These are phyloP conservation scores for Zygosaccharomyces bailii DNA, from an alignment of 805 yeast genomes.

Conservation along the genomic window DNA sequence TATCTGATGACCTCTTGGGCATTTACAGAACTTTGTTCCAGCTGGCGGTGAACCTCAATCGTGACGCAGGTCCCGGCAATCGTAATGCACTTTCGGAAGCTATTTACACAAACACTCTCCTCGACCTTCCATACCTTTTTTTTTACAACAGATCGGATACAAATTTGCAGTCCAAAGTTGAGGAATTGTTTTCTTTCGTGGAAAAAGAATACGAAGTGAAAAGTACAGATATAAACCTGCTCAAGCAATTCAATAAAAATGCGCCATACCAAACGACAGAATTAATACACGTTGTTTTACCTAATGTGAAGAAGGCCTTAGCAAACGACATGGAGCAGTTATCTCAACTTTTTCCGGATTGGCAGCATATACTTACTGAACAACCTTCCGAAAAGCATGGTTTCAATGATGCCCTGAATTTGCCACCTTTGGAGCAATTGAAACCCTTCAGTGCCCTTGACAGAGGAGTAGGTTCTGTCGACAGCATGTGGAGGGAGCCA, in stretches of 20 bases:
- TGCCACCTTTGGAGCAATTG: constrained; percentile 41
- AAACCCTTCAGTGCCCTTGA: constrained; percentile 33
- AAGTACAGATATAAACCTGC: constrained; percentile 21
- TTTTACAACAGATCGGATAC: constrained; percentile 40
- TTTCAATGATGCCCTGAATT: constrained; percentile 32
- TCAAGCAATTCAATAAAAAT: constrained; percentile 27
- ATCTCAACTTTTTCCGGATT: constrained; percentile 39
- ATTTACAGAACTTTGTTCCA: constrained; percentile 53
- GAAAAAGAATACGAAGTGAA: constrained; percentile 27
- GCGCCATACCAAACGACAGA: constrained; percentile 51
- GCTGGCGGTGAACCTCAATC: constrained; percentile 55
- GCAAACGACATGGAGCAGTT: constrained; percentile 43
- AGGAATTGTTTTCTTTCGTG: constrained; percentile 48
- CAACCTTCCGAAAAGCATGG: constrained; percentile 32
- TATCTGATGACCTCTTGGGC: constrained; percentile 45
- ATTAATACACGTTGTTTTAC: constrained; percentile 48
- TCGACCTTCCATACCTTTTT: constrained; percentile 63
- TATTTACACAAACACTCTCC: constrained; percentile 56
- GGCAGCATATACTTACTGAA: constrained; percentile 35
- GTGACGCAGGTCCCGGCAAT: constrained; percentile 23
- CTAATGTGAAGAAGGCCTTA: constrained; percentile 43
- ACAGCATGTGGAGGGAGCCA: constrained; percentile 64
- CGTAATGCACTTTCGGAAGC: constrained; percentile 66
- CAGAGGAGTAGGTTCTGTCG: constrained; percentile 49
- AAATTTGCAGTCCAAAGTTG: constrained; percentile 35